Base-by-base conservation (phyloP, 768 basidiomycete species). In the Lepiota venenata region DNA sequence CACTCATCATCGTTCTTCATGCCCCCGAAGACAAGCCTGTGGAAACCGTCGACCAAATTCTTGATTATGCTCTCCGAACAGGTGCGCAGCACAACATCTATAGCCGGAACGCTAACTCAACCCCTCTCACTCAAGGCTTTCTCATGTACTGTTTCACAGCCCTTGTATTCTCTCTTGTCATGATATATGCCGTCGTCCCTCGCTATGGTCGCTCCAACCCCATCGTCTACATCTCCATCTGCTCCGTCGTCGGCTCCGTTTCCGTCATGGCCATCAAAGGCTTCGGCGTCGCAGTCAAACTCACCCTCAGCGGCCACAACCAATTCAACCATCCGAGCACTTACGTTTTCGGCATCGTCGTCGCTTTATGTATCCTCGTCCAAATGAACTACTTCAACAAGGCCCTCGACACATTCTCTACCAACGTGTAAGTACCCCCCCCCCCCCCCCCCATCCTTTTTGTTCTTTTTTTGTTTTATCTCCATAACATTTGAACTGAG, bases 201-300 rank as follows among this genome's bases (percentile, higher is more conserved):
- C 84, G 75, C 58, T 82, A 97, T 63, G 97, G 97, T 29, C 88
- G 87, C 42, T 81, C 84, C 52, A 94, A 88, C 58, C 97, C 97
- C 2, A 61, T 93, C 57, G 88, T 97, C 27, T 98, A 97, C 72
- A 82, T 98, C 58, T 94, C 94, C 22, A 96, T 99, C 64, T 98
- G 97, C 70, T 98, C 95, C 10, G 69, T 98, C 54, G 93, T 93
- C 41, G 97, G 97, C 10, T 94, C 92, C 27, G 84, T 99, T 41
- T 93, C 93, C n/a, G 85, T 98, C 71, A 98, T 99, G 97, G 89
- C 93, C 39, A 90, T 98, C 78, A 99, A 99, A 74, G 96, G 94
- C 45, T 93, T 99, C 63, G 97, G 97, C 42, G 87, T 98, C 44
- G 96, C 97, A 2, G 81, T 99, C 63, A 98, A 98, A 70, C 81